Percentiles rank a stretch among this genome's conserved stretches.
Evolutionary conservation across 139 green algal species (phyloP).

Genomic region (Chlorokybus atmophyticus): DNA sequence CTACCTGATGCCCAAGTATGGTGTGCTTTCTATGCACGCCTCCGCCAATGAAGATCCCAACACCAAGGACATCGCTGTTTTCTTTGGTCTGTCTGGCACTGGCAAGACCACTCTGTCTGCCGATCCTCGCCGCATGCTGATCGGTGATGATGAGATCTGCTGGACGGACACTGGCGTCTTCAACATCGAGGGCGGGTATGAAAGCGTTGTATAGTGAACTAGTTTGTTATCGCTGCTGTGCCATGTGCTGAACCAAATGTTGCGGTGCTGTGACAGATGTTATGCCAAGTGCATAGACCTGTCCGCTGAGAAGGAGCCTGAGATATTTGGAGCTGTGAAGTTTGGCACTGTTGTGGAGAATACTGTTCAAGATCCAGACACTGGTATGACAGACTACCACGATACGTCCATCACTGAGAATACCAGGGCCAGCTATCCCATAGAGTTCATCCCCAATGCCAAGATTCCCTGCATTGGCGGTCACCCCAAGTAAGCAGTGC

Average conservation of each 20-base stretch:
- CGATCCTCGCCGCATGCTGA: slow-evolving; percentile 56
- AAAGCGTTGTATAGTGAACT: no score
- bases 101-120: slow-evolving; percentile 45
- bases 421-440: slow-evolving; percentile 81
- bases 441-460: slow-evolving; percentile 83
- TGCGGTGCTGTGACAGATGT: no score
- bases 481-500: slow-evolving; percentile 46
- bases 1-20: slow-evolving; percentile 69
- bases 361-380: slow-evolving; percentile 48
- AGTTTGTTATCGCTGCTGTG: no score
- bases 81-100: slow-evolving; percentile 30
- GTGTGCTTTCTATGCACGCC: slow-evolving; percentile 74
- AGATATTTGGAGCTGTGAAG: slow-evolving; percentile 78
- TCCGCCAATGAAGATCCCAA: slow-evolving; percentile 53
- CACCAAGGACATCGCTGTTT: slow-evolving; percentile 10
- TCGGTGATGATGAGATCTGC: slow-evolving; percentile 86
- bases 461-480: slow-evolving; percentile 70
- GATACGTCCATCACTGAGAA: slow-evolving; percentile 63
- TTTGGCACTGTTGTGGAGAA: slow-evolving; percentile 88
- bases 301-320: slow-evolving; percentile 55
- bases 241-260: no score
- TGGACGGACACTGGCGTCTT: slow-evolving; percentile 69
- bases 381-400: slow-evolving; percentile 25
- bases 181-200: slow-evolving; percentile 88
- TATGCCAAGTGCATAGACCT: slow-evolving; percentile 77